phyloP scores from a whole-genome alignment of 2,329 filamentous ascomycete genomes.

The Colletotrichum kahawae region DNA sequence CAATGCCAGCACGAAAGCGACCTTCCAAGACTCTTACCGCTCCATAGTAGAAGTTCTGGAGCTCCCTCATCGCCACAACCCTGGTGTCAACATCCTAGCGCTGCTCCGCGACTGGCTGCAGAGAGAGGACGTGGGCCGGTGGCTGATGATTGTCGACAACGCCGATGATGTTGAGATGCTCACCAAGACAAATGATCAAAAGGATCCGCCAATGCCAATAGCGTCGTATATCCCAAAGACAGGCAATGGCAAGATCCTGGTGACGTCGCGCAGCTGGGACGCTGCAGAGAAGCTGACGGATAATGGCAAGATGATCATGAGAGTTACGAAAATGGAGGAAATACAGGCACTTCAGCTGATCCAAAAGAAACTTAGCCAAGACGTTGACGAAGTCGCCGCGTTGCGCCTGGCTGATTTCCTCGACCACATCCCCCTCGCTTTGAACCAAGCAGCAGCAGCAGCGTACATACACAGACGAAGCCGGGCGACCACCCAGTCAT shows the following conservation, averaged over 20 bases:
- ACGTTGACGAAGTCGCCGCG: not conserved
- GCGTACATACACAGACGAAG: not conserved
- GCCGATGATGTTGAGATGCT: not conserved
- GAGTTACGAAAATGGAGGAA: conserved; percentile 27
- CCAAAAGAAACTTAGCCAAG: conserved; percentile 16
- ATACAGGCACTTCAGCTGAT: conserved; percentile 31
- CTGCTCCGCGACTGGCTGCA: conserved; percentile 24
- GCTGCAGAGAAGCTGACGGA: conserved; percentile 20
- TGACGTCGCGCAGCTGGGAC: conserved; percentile 23
- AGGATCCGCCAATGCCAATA: not conserved
- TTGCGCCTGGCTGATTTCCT: conserved; percentile 25
- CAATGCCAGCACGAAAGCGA: not conserved
- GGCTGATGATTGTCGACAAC: conserved; percentile 28
- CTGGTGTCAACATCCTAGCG: conserved; percentile 4
- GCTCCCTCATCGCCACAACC: conserved; percentile 14
- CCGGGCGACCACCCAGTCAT: conserved; percentile 25
- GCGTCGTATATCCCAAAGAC: conserved; percentile 22
- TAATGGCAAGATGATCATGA: not conserved
- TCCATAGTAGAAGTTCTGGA: conserved; percentile 8
- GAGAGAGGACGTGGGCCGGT: conserved; percentile 16
- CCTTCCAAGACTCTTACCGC: conserved; percentile 20
- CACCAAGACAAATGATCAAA: not conserved
- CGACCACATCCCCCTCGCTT: conserved; percentile 36
- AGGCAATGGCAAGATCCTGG: conserved; percentile 16
- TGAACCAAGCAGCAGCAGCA: conserved; percentile 32